These are phyloP conservation scores for Syncephalis fuscata DNA, from an alignment of 371 early-diverging fungal genomes.

Conservation along the genomic window DNA sequence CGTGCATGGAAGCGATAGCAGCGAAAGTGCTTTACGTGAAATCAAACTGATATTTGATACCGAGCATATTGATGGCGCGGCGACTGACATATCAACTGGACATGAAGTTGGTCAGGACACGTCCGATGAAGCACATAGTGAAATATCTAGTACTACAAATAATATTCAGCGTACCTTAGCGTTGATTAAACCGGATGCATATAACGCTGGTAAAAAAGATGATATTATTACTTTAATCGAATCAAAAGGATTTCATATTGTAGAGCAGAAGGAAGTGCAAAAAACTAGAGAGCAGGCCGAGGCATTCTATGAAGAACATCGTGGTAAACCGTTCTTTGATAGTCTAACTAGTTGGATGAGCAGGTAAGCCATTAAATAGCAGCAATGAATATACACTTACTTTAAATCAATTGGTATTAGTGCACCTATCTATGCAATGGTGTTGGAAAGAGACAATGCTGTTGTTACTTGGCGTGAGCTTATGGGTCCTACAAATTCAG, in stretches of 20 bases:
- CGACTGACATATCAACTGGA: neutral
- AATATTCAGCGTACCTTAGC: slow-evolving; percentile 27
- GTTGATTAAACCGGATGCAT: slow-evolving; percentile 55
- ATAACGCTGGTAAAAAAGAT: slow-evolving; percentile 27
- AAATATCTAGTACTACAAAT: neutral
- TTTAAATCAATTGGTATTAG: slow-evolving; percentile 13
- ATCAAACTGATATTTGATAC: slow-evolving; percentile 35
- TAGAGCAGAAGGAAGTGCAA: slow-evolving; percentile 20
- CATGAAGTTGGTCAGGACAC: neutral
- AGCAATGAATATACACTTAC: neutral
- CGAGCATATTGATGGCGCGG: neutral
- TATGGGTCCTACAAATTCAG: slow-evolving; percentile 62
- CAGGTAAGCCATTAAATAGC: slow-evolving; percentile 9
- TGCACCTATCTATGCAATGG: slow-evolving; percentile 48
- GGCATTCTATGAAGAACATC: slow-evolving; percentile 42
- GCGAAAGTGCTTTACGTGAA: slow-evolving; percentile 43
- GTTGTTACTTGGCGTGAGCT: slow-evolving; percentile 47
- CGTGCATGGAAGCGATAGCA: slow-evolving; percentile 51
- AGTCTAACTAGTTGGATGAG: slow-evolving; percentile 46
- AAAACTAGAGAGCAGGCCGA: slow-evolving; percentile 44
- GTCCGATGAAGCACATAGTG: neutral
- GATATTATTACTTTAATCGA: slow-evolving; percentile 16
- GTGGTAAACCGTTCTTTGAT: slow-evolving; percentile 40
- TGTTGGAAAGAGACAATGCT: slow-evolving; percentile 42
- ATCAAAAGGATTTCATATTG: slow-evolving; percentile 21